Evolutionary conservation across 2,329 filamentous ascomycete species (phyloP), one percentile per base, ranked within the genome.

Genomic region (Claviceps pusilla): DNA sequence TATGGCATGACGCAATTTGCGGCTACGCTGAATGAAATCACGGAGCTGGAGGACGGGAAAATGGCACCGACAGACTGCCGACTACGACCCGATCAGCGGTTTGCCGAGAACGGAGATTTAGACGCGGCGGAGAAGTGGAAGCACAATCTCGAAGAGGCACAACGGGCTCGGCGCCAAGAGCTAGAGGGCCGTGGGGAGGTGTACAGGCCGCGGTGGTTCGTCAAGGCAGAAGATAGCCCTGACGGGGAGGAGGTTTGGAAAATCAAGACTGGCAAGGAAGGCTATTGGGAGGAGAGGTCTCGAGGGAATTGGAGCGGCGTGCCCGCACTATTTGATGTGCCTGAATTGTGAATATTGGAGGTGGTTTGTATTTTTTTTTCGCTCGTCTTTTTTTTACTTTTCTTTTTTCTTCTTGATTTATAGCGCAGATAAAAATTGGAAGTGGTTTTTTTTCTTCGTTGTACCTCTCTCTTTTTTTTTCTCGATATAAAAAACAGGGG

Each of bases 1-100:
- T 98, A 95, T 68, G 93, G 93, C 4, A 78, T 95, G 65, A 95
- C 93, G 0, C 74, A 78, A 0, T 98, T 97, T 65, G 89, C 90
- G 0, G 90, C 89, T 0, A 71, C 77, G 1, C 77, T 98, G 48
- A 98, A 98, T 62, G 88, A 98, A 69, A 77, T 95, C 57, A 97
- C 93, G 0, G 63, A 77, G 0, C 74, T 95, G 6, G 93, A 98
- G 68, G 74, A 83, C 55, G 80, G 75, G 4, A 83, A 81, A 56
- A 70, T 96, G 16, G 84, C 93, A 3, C 78, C 81, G 0, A 97
- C 91, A 0, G 93, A 98, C 69, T 86, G 80, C 39, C 76, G 93
- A 31, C 72, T 96, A 45, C 77, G 93, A 16, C 90, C 89, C 3
- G 93, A 98, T 65, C 93, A 97, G 72, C 78, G 87, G 14, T 81